These are phyloP conservation scores for Lecanicillium sp. DNA, from an alignment of 2,329 filamentous ascomycete species.

Conservation along the genomic window DNA sequence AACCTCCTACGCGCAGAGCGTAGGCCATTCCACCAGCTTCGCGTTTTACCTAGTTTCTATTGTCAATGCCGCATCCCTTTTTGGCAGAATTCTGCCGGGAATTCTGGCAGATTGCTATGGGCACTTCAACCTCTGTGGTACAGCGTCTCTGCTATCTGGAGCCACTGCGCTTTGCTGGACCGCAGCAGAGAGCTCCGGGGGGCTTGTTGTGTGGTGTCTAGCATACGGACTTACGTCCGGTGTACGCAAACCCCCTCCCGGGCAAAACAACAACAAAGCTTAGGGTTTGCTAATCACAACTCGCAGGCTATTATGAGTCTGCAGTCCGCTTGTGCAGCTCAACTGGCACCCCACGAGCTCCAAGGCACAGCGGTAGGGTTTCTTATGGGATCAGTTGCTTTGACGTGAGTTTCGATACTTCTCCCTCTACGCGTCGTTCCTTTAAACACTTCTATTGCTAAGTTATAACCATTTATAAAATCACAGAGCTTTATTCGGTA, in stretches of 20 bases:
- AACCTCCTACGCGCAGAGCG: constrained; percentile 51
- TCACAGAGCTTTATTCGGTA: constrained; percentile 4
- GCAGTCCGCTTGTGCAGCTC: constrained; percentile 5
- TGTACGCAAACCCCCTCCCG: background rate
- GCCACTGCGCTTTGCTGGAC: constrained; percentile 3
- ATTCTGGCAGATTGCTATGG: constrained; percentile 24
- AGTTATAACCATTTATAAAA: background rate
- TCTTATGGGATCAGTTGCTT: constrained; percentile 3
- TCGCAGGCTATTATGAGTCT: constrained; percentile 5
- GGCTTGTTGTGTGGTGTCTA: constrained; percentile 3
- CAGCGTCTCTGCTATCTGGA: constrained; percentile 2
- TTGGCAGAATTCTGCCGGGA: constrained; percentile 62
- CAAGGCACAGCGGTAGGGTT: constrained; percentile 3
- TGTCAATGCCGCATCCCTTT: constrained; percentile 66
- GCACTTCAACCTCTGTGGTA: constrained; percentile 19
- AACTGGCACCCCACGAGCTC: constrained; percentile 1
- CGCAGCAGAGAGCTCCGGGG: background rate
- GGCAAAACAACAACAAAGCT: background rate
- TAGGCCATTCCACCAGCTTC: constrained; percentile 33
- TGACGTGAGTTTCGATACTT: constrained; percentile 4
- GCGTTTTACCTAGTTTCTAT: constrained; percentile 70
- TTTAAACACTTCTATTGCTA: background rate
- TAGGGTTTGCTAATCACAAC: background rate
- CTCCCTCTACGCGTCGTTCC: background rate
- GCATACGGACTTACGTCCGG: constrained; percentile 4